phyloP scores from a whole-genome alignment of 2,329 filamentous ascomycete species.

The Trichoderma gracile region DNA sequence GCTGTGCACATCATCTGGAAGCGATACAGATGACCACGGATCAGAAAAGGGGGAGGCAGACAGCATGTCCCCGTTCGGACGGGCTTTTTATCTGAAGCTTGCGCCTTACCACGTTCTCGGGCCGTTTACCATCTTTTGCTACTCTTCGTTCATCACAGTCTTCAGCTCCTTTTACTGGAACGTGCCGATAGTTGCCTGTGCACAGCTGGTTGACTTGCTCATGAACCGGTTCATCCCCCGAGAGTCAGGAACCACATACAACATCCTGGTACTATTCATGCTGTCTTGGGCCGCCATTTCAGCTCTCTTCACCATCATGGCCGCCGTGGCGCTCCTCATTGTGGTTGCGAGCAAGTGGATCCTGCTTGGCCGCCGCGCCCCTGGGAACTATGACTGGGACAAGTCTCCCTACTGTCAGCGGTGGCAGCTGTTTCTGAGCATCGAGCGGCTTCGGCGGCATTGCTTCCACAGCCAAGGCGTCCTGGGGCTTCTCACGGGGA shows the following conservation, averaged over 20 bases:
- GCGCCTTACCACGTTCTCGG: conserved; percentile 54
- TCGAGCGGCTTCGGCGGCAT: conserved; percentile 52
- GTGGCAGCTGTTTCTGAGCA: conserved; percentile 56
- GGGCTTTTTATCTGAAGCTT: conserved; percentile 54
- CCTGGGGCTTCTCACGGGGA: conserved; percentile 54
- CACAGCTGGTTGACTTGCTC: conserved; percentile 47
- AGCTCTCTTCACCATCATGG: conserved; percentile 46
- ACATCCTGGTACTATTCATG: conserved; percentile 43
- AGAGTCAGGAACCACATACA: conserved; percentile 34
- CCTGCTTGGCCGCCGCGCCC: conserved; percentile 51
- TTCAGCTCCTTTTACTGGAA: conserved; percentile 55
- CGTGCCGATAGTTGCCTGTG: conserved; percentile 47
- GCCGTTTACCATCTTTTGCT: conserved; percentile 50
- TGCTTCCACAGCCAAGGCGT: conserved; percentile 54
- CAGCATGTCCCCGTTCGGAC: conserved; percentile 51
- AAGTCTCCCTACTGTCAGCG: conserved; percentile 57
- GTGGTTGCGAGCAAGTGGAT: conserved; percentile 54
- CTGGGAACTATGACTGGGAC: conserved; percentile 60
- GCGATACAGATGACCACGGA: conserved; percentile 26
- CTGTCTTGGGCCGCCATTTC: conserved; percentile 45
- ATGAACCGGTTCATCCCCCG: conserved; percentile 32
- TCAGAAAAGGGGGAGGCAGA: conserved; percentile 5
- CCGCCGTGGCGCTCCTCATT: conserved; percentile 45
- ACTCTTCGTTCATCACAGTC: conserved; percentile 49
- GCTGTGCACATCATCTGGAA: conserved; percentile 28